phyloP scores from a whole-genome alignment of 2,329 filamentous ascomycete species.

The Venturia asperata region DNA sequence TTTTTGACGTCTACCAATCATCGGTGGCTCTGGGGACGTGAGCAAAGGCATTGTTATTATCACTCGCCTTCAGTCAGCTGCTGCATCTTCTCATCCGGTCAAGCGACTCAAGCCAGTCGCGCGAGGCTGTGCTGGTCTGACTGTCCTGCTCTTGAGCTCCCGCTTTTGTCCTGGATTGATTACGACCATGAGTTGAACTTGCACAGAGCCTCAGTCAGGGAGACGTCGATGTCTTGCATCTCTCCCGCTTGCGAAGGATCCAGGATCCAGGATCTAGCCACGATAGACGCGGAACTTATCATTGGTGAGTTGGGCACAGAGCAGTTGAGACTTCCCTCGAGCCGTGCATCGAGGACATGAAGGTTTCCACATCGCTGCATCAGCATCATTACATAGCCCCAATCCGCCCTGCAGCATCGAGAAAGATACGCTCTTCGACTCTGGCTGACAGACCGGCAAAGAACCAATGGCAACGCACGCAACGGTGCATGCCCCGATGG shows the following conservation, averaged over 20 bases:
- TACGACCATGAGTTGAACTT: neutral
- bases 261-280: neutral
- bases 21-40: neutral
- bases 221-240: neutral
- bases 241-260: neutral
- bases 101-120: neutral
- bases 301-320: too few relatives aligned
- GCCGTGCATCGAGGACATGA: too few relatives aligned
- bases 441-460: neutral
- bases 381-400: neutral
- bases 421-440: neutral
- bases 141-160: neutral
- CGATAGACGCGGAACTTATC: too few relatives aligned
- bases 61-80: neutral
- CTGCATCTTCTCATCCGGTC: neutral
- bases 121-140: constrained; percentile 6
- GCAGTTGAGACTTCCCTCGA: too few relatives aligned
- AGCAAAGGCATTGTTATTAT: neutral
- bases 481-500: neutral
- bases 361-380: neutral
- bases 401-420: neutral
- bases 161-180: neutral
- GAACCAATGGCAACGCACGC: neutral
- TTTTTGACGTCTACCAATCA: neutral
- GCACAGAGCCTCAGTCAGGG: neutral